Base-by-base conservation (phyloP, 805 yeast genomes). In the Suhomyces vadensis region DNA sequence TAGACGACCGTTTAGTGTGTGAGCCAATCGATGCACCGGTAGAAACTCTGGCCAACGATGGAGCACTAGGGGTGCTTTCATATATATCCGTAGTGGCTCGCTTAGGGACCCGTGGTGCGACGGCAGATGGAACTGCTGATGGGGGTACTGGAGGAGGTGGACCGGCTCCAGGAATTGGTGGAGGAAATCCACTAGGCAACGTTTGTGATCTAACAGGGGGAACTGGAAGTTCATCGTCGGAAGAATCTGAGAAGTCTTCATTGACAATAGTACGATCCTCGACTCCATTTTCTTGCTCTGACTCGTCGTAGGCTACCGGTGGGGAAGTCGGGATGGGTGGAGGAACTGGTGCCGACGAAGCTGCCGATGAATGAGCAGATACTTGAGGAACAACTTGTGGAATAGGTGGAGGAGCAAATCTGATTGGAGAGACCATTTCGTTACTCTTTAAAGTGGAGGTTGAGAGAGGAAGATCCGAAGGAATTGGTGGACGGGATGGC, bases 31-130 rank as follows among this genome's bases (percentile, higher is more conserved):
- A 51, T 9, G 42, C 39, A 2, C 53, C 57, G 2, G 51, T 51
- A 4, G 54, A 38, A 19, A 31, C 46, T 13, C 44, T 38, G 10
- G 48, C 33, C 4, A 44, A 35, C 3, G 44, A 37, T 19, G 47
- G 31, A 8, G 42, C 24, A 1, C n/a, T 17, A 26, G 13, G 16
- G 13, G 39, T 29, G 10, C 31, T 20, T 13, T 39, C 41, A 11
- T n/a, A 31, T 16, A 44, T 6, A 8, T 47, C 54, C 1, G 57
- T 48, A 13, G 58, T 44, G 14, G 58, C 44, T 16, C 58, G 51
- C 16, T 47, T 47, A 10, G 43, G 42, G 10, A 31, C 27, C 6
- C 31, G n/a, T 13, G 31, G 31, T 13, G 31, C 16, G 6, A 19
- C 31, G 10, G 38, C 26, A 4, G 14, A 31, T 37, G 39, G 39